Percentiles rank a stretch among this genome's conserved stretches.
phyloP scores from a whole-genome alignment of 2,329 filamentous ascomycete species.

The Huntiella savannae region DNA sequence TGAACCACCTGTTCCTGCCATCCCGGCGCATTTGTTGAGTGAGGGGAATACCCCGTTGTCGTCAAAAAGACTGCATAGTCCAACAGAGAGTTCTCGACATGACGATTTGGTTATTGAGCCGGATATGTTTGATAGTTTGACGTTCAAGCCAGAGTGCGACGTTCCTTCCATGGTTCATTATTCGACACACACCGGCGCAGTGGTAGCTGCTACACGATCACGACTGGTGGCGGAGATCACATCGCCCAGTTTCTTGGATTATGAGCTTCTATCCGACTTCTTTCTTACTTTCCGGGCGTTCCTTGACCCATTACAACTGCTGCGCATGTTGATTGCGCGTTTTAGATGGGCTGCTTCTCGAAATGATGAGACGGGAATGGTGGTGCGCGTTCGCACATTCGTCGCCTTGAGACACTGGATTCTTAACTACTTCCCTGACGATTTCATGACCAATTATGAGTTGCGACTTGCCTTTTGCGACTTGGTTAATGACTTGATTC shows the following conservation, averaged over 20 bases:
- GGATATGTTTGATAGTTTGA: conserved; percentile 64
- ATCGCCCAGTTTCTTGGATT: conserved; percentile 86
- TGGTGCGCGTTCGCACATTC: conserved; percentile 90
- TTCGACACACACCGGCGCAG: conserved; percentile 44
- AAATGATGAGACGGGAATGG: conserved; percentile 66
- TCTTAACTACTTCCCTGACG: conserved; percentile 90
- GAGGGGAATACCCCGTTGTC: conserved; percentile 23
- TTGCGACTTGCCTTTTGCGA: conserved; percentile 64
- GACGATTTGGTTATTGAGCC: conserved; percentile 37
- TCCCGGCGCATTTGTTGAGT: conserved; percentile 12
- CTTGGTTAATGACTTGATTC: conserved; percentile 51
- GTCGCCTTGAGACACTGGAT: conserved; percentile 95
- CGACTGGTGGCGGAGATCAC: conserved; percentile 92
- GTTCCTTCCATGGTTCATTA: conserved; percentile 70
- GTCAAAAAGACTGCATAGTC: conserved; percentile 26
- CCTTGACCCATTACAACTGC: conserved; percentile 53
- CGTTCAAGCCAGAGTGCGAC: conserved; percentile 60
- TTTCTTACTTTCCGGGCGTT: conserved; percentile 90
- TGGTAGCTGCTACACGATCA: conserved; percentile 76
- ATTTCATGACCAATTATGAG: conserved; percentile 62
- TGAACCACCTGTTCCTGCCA: neutral
- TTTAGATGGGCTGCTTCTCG: conserved; percentile 71
- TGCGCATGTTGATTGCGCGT: conserved; percentile 68
- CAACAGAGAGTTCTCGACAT: too few relatives aligned
- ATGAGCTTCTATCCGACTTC: conserved; percentile 92